Percentiles rank a stretch among this genome's conserved stretches.
Evolutionary conservation across 768 basidiomycete species (phyloP).

Genomic region (Boletellus ananiceps): DNA sequence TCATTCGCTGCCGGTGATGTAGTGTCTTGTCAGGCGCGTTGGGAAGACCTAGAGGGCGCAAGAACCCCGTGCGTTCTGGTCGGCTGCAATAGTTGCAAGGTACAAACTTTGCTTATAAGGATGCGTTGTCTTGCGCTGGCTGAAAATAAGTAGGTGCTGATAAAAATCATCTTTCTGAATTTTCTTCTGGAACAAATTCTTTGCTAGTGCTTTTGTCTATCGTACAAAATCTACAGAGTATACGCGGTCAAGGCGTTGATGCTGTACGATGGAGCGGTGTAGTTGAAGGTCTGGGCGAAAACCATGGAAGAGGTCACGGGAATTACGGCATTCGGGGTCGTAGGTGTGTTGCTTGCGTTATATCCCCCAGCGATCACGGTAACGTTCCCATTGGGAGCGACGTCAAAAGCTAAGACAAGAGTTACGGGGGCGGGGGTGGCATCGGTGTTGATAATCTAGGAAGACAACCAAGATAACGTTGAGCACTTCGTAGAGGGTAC

Average conservation of each 20-base stretch:
- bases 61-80: too few relatives aligned
- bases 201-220: too few relatives aligned
- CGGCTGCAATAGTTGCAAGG: too few relatives aligned
- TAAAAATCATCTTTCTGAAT: too few relatives aligned
- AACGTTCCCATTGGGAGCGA: constrained; percentile 41
- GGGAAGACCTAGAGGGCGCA: too few relatives aligned
- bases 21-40: too few relatives aligned
- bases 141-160: too few relatives aligned
- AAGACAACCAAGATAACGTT: background rate
- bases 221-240: background rate
- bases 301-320: constrained; percentile 43
- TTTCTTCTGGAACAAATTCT: too few relatives aligned
- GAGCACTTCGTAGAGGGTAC: too few relatives aligned
- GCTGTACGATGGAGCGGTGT: constrained; percentile 45
- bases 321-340: constrained; percentile 40
- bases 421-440: constrained; percentile 36
- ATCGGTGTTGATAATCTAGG: constrained; percentile 51
- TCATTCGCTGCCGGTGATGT: too few relatives aligned
- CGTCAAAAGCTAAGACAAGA: constrained; percentile 51
- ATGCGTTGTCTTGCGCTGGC: too few relatives aligned
- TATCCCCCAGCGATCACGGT: constrained; percentile 44
- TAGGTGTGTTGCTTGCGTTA: constrained; percentile 53
- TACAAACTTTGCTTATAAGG: too few relatives aligned
- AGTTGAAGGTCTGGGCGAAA: constrained; percentile 50
- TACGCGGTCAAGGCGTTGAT: constrained; percentile 27